These are phyloP conservation scores for Teratosphaeria viscida DNA, from an alignment of 2,329 filamentous ascomycete genomes.

Conservation along the genomic window DNA sequence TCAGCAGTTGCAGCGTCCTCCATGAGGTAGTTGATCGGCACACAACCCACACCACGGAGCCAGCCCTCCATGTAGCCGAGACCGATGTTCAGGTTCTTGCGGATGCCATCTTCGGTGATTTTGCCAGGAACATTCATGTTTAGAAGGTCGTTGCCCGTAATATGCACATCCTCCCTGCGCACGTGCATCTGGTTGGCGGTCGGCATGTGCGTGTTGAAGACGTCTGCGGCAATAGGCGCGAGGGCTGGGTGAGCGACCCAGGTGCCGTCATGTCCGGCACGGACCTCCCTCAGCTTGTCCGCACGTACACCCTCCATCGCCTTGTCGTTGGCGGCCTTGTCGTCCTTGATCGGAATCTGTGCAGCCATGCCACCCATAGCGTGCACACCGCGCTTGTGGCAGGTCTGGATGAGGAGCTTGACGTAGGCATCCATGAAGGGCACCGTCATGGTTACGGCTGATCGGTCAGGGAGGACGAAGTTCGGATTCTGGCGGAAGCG, in stretches of 20 bases:
- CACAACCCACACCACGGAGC: constrained; percentile 87
- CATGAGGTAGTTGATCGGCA: constrained; percentile 97
- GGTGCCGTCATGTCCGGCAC: constrained; percentile 89
- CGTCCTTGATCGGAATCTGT: constrained; percentile 96
- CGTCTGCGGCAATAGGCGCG: constrained; percentile 73
- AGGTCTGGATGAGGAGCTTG: constrained; percentile 95
- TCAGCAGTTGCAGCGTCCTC: constrained; percentile 97
- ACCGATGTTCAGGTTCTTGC: constrained; percentile 95
- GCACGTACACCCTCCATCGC: constrained; percentile 89
- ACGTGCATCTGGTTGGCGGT: constrained; percentile 93
- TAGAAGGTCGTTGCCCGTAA: constrained; percentile 79
- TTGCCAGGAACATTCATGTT: constrained; percentile 96
- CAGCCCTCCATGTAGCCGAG: constrained; percentile 98
- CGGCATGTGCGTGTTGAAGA: constrained; percentile 98
- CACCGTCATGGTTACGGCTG: constrained; percentile 88
- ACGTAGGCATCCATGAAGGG: constrained; percentile 98
- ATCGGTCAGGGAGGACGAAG: constrained; percentile 88
- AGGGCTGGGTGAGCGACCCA: constrained; percentile 97
- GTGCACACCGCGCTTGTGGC: constrained; percentile 92
- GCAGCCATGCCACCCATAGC: constrained; percentile 98
- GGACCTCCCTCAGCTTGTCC: constrained; percentile 92
- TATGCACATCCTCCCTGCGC: constrained; percentile 77
- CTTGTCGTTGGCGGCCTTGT: constrained; percentile 79
- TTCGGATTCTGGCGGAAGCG: constrained; percentile 92
- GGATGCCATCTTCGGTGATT: constrained; percentile 88